phyloP scores from a whole-genome alignment of 768 basidiomycete genomes.

The Suillus spraguei region DNA sequence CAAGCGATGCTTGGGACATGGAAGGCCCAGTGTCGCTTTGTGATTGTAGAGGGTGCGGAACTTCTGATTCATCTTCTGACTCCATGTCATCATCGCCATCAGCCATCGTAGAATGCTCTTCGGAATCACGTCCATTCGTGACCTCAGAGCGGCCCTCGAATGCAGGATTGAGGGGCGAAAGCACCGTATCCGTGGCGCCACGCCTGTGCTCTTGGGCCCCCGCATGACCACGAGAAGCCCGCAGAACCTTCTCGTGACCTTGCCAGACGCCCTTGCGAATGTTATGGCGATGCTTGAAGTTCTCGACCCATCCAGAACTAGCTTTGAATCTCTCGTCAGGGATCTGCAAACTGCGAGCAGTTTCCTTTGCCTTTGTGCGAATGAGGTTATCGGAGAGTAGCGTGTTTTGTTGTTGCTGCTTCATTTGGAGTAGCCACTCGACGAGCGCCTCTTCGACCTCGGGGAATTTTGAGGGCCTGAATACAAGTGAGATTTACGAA shows the following conservation, averaged over 20 bases:
- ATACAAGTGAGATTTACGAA: constrained; percentile 16
- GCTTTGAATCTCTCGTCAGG: constrained; percentile 83
- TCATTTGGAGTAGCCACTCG: constrained; percentile 60
- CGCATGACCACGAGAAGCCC: constrained; percentile 30
- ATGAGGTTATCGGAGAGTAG: constrained; percentile 66
- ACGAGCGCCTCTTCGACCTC: constrained; percentile 69
- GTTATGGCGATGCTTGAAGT: constrained; percentile 83
- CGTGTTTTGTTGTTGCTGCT: constrained; percentile 43
- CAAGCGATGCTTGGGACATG: constrained; percentile 29
- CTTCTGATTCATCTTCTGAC: constrained; percentile 37
- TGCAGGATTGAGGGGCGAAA: constrained; percentile 44
- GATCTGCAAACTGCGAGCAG: constrained; percentile 58
- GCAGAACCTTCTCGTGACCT: constrained; percentile 39
- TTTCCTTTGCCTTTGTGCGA: constrained; percentile 66
- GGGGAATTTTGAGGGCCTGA: constrained; percentile 80
- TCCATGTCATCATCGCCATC: constrained; percentile 39
- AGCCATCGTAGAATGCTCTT: constrained; percentile 25
- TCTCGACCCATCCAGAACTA: constrained; percentile 91
- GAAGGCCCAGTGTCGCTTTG: constrained; percentile 32
- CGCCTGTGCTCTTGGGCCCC: constrained; percentile 39
- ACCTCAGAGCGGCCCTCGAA: constrained; percentile 37
- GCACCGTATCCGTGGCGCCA: constrained; percentile 34
- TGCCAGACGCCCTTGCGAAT: constrained; percentile 69
- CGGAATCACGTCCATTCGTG: constrained; percentile 25
- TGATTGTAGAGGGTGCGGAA: constrained; percentile 27